Conservation (phyloP, 2,329 filamentous ascomycete genomes). For the Lasiodiplodia theobromae region DNA sequence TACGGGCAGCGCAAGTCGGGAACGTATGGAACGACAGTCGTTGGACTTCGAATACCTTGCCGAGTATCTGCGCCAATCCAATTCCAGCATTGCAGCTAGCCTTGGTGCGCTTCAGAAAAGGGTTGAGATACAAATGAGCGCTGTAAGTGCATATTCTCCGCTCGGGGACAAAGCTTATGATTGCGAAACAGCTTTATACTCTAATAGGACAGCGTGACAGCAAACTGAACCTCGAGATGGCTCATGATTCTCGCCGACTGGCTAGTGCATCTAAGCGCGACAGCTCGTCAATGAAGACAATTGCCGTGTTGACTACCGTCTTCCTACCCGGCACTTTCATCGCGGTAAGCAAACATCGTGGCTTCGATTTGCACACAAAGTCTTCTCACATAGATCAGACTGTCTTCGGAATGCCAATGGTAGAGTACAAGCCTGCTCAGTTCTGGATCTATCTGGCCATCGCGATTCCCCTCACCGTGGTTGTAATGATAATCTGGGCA, state of each 20-base stretch:
- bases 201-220: not conserved
- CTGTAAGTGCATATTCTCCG: not conserved
- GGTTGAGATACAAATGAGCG: not conserved
- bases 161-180: not conserved
- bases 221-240: slow-evolving; percentile 4
- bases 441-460: slow-evolving; percentile 29
- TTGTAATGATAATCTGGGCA: slow-evolving; percentile 10
- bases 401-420: slow-evolving; percentile 24
- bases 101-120: slow-evolving; percentile 5
- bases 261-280: slow-evolving; percentile 17
- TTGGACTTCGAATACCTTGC: not conserved
- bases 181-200: not conserved
- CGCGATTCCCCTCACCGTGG: slow-evolving; percentile 25
- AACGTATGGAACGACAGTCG: not conserved
- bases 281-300: slow-evolving; percentile 30
- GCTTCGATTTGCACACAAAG: too few relatives aligned
- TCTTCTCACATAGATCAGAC: not conserved
- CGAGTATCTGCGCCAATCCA: not conserved
- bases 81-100: not conserved
- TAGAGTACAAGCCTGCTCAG: not conserved
- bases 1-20: not conserved
- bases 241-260: not conserved
- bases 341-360: slow-evolving; percentile 9
- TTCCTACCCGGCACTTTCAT: slow-evolving; percentile 30
- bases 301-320: slow-evolving; percentile 29